Percentiles rank a stretch among this genome's conserved stretches.
phyloP scores from a whole-genome alignment of 805 yeast species.

The Grigorovia yakushimaensis region DNA sequence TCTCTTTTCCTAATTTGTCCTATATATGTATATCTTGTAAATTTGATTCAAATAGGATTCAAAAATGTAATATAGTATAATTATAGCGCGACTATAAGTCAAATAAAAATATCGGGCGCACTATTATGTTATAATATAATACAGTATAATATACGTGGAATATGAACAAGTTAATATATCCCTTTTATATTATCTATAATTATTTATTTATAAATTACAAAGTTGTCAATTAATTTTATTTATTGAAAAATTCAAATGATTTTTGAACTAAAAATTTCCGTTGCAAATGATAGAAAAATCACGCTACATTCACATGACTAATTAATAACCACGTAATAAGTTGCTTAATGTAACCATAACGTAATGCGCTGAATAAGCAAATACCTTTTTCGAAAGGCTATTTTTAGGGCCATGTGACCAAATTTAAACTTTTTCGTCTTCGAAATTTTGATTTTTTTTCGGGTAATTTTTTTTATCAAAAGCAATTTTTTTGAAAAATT shows the following conservation, averaged over 20 bases:
- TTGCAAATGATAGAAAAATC: no score
- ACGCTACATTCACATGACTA: no score
- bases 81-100: not conserved
- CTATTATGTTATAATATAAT: not conserved
- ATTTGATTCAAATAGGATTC: not conserved
- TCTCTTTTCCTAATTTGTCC: not conserved
- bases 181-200: not conserved
- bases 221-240: not conserved
- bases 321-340: no score
- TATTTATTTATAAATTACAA: not conserved
- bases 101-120: not conserved
- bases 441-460: not conserved
- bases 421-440: no score
- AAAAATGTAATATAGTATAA: not conserved
- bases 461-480: no score
- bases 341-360: no score
- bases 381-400: no score
- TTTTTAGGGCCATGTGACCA: no score
- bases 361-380: no score
- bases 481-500: not conserved
- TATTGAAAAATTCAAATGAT: not conserved
- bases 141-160: not conserved
- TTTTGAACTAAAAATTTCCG: not conserved
- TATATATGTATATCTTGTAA: not conserved
- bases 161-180: not conserved